Evolutionary conservation across 2,329 filamentous ascomycete species (phyloP).

Genomic region (Coleophoma cylindrospora): DNA sequence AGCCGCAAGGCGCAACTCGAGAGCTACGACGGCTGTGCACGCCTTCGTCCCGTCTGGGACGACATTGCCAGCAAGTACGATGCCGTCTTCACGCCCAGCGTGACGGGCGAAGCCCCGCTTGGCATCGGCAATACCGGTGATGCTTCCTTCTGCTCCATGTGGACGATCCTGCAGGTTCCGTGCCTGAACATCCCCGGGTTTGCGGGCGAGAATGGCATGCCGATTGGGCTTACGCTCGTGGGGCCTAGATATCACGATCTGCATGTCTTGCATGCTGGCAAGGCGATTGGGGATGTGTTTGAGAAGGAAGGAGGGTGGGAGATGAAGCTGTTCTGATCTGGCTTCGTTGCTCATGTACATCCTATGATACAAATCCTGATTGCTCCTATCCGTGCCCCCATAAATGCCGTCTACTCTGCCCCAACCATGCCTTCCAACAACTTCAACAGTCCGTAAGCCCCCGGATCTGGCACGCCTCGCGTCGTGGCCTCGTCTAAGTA

Average conservation of each 20-base stretch:
- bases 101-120: slow-evolving; percentile 52
- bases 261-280: slow-evolving; percentile 34
- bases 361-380: too few relatives aligned
- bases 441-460: slow-evolving; percentile 43
- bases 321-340: slow-evolving; percentile 12
- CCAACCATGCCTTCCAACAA: slow-evolving; percentile 14
- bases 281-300: slow-evolving; percentile 34
- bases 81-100: slow-evolving; percentile 53
- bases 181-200: slow-evolving; percentile 63
- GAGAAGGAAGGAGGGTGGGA: slow-evolving; percentile 31
- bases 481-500: slow-evolving; percentile 44
- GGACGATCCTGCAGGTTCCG: slow-evolving; percentile 48
- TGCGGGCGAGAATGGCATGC: slow-evolving; percentile 48
- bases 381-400: neutral
- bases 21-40: slow-evolving; percentile 41
- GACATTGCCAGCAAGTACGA: slow-evolving; percentile 43
- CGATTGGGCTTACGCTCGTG: slow-evolving; percentile 52
- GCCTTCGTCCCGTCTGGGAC: slow-evolving; percentile 49
- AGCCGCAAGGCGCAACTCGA: slow-evolving; percentile 41
- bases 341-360: too few relatives aligned
- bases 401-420: neutral
- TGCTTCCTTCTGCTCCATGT: slow-evolving; percentile 29
- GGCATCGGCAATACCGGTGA: slow-evolving; percentile 50
- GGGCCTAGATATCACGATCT: slow-evolving; percentile 39
- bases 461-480: slow-evolving; percentile 48